Percentiles rank a stretch among this genome's conserved stretches.
These are phyloP conservation scores for Fusarium clavum DNA, from an alignment of 2,329 filamentous ascomycete species.

Conservation along the genomic window DNA sequence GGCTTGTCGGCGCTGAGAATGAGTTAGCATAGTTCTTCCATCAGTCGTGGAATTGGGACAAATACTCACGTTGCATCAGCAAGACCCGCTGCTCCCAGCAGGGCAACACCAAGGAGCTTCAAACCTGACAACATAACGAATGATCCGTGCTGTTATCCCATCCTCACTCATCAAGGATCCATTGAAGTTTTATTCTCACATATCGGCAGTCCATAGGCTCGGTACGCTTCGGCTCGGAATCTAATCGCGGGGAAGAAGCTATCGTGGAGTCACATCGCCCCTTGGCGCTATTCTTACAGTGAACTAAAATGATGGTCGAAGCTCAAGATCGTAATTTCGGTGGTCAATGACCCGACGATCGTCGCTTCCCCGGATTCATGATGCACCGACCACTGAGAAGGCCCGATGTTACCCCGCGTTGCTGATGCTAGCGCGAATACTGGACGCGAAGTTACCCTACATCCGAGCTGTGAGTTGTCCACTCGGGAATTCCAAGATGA, in stretches of 20 bases:
- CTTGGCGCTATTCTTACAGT: not conserved
- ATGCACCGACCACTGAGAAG: not conserved
- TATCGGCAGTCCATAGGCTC: not conserved
- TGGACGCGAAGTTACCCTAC: not conserved
- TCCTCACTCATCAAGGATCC: fast-evolving
- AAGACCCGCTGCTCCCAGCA: not conserved
- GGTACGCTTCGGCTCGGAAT: not conserved
- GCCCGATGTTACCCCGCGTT: not conserved
- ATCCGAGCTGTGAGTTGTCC: not conserved
- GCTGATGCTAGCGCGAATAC: fast-evolving
- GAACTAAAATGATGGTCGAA: not conserved
- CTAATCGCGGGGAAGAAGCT: not conserved
- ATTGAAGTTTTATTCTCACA: not conserved
- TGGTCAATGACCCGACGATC: not conserved
- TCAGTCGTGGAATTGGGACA: not conserved
- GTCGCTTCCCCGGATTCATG: not conserved
- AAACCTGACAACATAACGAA: not conserved
- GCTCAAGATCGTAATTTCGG: not conserved
- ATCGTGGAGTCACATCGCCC: not conserved
- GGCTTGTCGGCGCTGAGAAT: not conserved
- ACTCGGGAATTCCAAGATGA: not conserved
- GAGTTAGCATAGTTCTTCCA: not conserved
- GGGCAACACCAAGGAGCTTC: not conserved
- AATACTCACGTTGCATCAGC: not conserved
- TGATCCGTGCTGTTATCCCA: not conserved